Conservation (phyloP, 2,329 filamentous ascomycete species). For the Claviceps monticola region DNA sequence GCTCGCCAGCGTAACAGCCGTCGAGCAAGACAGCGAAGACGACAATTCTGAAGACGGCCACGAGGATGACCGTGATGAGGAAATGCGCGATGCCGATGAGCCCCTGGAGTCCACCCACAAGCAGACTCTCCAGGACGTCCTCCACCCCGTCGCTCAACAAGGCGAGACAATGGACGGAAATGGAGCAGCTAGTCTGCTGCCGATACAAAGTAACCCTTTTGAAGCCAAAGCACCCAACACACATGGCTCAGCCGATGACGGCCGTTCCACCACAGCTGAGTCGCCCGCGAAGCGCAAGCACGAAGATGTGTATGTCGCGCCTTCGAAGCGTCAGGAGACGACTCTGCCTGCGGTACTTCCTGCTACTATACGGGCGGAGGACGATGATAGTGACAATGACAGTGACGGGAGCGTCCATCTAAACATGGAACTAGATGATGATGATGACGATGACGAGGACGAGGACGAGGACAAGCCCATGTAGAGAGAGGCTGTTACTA, state of each 20-base stretch:
- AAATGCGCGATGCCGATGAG: not conserved
- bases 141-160: conserved; percentile 11
- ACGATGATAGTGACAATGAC: conserved; percentile 26
- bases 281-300: conserved; percentile 26
- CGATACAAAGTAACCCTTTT: conserved; percentile 24
- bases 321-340: conserved; percentile 27
- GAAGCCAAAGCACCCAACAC: conserved; percentile 11
- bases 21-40: conserved; percentile 25
- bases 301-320: conserved; percentile 20
- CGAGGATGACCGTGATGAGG: conserved; percentile 9
- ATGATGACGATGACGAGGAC: conserved; percentile 30
- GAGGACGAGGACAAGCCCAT: conserved; percentile 22
- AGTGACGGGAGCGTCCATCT: conserved; percentile 43
- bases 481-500: too few relatives aligned
- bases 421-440: conserved; percentile 45
- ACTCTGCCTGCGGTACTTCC: conserved; percentile 15
- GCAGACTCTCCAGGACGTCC: conserved; percentile 1
- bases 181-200: conserved; percentile 13
- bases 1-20: conserved; percentile 18
- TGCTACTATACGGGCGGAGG: conserved; percentile 14
- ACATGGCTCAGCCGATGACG: not conserved
- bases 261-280: conserved; percentile 9
- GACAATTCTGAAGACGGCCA: conserved; percentile 13
- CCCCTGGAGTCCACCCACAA: not conserved
- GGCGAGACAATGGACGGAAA: conserved; percentile 9